These are phyloP conservation scores for Capronia epimyces DNA, from an alignment of 2,329 filamentous ascomycete genomes.

Conservation along the genomic window DNA sequence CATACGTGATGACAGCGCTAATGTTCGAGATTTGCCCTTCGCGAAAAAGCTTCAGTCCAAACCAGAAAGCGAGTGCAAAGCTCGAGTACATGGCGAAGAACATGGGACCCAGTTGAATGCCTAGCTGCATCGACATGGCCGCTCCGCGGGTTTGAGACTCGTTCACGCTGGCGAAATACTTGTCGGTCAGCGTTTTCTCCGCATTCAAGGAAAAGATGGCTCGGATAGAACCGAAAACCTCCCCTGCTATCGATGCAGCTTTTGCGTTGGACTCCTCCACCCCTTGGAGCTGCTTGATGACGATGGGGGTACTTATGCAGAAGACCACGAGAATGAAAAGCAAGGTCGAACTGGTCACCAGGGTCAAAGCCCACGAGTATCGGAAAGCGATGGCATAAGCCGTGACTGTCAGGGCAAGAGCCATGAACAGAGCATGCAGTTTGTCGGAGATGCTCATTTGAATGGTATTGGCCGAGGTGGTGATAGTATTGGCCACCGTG, in stretches of 20 bases:
- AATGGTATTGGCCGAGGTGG: slow-evolving; percentile 48
- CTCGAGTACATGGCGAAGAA: slow-evolving; percentile 38
- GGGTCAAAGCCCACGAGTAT: slow-evolving; percentile 50
- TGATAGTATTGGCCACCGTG: slow-evolving; percentile 49
- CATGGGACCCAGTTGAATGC: slow-evolving; percentile 33
- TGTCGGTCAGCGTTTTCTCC: slow-evolving; percentile 34
- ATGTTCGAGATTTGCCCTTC: slow-evolving; percentile 35
- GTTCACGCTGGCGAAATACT: slow-evolving; percentile 37
- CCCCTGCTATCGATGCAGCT: slow-evolving; percentile 43
- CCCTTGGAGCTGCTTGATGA: slow-evolving; percentile 28
- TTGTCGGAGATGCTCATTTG: slow-evolving; percentile 53
- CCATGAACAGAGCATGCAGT: slow-evolving; percentile 42
- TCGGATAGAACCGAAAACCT: slow-evolving; percentile 41
- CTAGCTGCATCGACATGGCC: slow-evolving; percentile 31
- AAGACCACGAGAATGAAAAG: slow-evolving; percentile 38
- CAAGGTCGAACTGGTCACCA: slow-evolving; percentile 46
- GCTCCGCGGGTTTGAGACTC: slow-evolving; percentile 35
- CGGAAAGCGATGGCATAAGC: slow-evolving; percentile 50
- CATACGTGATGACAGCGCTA: slow-evolving; percentile 37
- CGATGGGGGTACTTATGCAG: slow-evolving; percentile 32
- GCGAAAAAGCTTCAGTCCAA: slow-evolving; percentile 34
- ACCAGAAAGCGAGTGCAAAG: slow-evolving; percentile 38
- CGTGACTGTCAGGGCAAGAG: slow-evolving; percentile 39
- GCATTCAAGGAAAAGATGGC: slow-evolving; percentile 44
- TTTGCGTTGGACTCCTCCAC: slow-evolving; percentile 34